Percentiles rank a stretch among this genome's conserved stretches.
phyloP scores from a whole-genome alignment of 768 basidiomycete genomes.

The Tricholoma bakamatsutake region DNA sequence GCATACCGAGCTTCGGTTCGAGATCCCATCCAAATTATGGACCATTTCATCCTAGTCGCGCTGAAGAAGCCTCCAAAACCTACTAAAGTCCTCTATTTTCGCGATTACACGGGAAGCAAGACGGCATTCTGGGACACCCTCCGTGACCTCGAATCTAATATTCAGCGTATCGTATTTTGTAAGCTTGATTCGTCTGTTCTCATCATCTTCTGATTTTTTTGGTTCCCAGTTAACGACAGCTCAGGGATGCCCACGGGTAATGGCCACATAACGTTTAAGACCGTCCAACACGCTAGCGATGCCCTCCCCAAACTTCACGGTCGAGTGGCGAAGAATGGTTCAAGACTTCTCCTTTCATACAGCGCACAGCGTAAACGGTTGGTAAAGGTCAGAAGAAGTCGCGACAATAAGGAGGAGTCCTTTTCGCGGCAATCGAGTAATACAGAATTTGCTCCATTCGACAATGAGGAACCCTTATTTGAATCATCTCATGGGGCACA shows the following conservation, averaged over 20 bases:
- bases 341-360: background rate
- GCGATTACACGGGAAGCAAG: background rate
- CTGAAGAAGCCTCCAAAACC: background rate
- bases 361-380: background rate
- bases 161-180: background rate
- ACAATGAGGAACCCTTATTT: too few species aligned
- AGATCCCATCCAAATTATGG: background rate
- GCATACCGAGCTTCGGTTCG: background rate
- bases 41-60: background rate
- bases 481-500: too few species aligned
- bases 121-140: background rate
- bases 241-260: background rate
- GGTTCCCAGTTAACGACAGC: background rate
- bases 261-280: background rate
- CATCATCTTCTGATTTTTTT: background rate
- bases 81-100: background rate
- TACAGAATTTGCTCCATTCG: too few species aligned
- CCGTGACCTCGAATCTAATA: background rate
- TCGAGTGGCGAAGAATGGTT: background rate
- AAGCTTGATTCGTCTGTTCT: background rate
- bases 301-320: background rate
- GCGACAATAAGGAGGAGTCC: background rate
- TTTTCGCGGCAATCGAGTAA: background rate
- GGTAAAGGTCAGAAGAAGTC: too few species aligned
- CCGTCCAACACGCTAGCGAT: background rate